phyloP scores from a whole-genome alignment of 768 basidiomycete genomes.

The Pseudohyphozyma bogoriensis region DNA sequence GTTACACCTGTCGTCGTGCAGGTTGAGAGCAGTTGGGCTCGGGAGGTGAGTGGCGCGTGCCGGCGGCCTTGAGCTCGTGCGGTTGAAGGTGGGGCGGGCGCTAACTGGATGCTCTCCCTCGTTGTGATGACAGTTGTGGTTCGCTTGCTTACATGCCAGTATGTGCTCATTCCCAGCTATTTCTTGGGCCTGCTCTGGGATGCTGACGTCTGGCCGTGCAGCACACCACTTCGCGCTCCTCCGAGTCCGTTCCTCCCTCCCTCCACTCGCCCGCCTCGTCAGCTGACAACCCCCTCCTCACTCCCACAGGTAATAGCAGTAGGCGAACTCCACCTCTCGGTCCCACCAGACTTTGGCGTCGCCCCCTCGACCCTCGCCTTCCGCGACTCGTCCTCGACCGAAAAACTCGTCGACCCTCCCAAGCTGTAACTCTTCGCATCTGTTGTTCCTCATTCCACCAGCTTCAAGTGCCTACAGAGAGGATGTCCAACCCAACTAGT shows the following conservation, averaged over 20 bases:
- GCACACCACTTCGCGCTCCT: slow-evolving; percentile 22
- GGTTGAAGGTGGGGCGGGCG: neutral
- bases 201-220: neutral
- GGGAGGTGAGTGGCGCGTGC: slow-evolving; percentile 15
- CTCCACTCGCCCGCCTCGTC: too few relatives aligned
- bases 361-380: slow-evolving; percentile 26
- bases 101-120: neutral
- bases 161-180: neutral
- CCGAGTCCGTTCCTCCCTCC: neutral
- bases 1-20: slow-evolving; percentile 19
- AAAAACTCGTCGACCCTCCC: too few relatives aligned
- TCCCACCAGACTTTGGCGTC: slow-evolving; percentile 29
- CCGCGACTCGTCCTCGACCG: neutral
- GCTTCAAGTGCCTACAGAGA: neutral
- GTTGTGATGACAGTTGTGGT: slow-evolving; percentile 13
- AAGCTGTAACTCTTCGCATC: slow-evolving; percentile 3
- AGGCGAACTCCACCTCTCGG: slow-evolving; percentile 18
- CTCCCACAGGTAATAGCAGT: slow-evolving; percentile 12
- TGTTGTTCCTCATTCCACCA: neutral
- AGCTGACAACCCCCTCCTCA: neutral
- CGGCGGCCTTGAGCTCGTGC: neutral
- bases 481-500: slow-evolving; percentile 3
- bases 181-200: neutral
- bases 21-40: slow-evolving; percentile 15
- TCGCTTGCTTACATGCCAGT: slow-evolving; percentile 15